phyloP scores from a whole-genome alignment of 78 protist genomes.

The Polysphondylium violaceum region DNA sequence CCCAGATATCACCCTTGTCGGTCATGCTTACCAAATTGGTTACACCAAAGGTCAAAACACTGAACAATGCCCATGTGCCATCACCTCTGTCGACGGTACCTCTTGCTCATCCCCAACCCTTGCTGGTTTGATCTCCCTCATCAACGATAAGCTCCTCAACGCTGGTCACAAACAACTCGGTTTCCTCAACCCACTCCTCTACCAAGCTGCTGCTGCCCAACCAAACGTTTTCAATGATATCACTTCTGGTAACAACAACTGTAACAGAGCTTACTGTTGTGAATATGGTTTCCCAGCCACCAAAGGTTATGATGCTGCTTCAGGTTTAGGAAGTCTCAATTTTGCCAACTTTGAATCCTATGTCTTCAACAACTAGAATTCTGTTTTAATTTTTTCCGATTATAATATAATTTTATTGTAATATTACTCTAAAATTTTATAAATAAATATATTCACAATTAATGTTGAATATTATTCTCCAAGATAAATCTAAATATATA shows the following conservation, averaged over 20 bases:
- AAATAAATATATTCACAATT: too few relatives aligned
- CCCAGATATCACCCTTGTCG: constrained; percentile 71
- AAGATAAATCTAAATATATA: too few relatives aligned
- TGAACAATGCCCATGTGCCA: constrained; percentile 49
- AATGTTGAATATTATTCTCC: too few relatives aligned
- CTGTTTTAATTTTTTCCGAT: too few relatives aligned
- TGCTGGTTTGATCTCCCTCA: constrained; percentile 82
- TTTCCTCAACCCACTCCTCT: constrained; percentile 88
- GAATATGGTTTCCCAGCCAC: constrained; percentile 67
- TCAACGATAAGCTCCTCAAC: constrained; percentile 82
- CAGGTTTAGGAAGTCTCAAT: constrained; percentile 70
- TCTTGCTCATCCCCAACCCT: constrained; percentile 82
- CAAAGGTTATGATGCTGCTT: constrained; percentile 66
- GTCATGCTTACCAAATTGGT: constrained; percentile 56
- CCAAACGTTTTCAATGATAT: constrained; percentile 88
- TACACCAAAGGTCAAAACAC: neutral
- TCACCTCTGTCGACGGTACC: constrained; percentile 82
- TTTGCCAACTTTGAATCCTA: constrained; percentile 12
- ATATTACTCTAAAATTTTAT: too few relatives aligned
- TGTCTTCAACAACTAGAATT: too few relatives aligned
- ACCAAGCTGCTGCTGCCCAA: constrained; percentile 41
- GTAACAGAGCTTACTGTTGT: constrained; percentile 78
- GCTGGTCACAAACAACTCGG: constrained; percentile 77
- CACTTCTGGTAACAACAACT: constrained; percentile 76
- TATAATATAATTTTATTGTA: too few relatives aligned